Evolutionary conservation across 2,329 filamentous ascomycete genomes (phyloP).

Genomic region (Aspergillus sp.): DNA sequence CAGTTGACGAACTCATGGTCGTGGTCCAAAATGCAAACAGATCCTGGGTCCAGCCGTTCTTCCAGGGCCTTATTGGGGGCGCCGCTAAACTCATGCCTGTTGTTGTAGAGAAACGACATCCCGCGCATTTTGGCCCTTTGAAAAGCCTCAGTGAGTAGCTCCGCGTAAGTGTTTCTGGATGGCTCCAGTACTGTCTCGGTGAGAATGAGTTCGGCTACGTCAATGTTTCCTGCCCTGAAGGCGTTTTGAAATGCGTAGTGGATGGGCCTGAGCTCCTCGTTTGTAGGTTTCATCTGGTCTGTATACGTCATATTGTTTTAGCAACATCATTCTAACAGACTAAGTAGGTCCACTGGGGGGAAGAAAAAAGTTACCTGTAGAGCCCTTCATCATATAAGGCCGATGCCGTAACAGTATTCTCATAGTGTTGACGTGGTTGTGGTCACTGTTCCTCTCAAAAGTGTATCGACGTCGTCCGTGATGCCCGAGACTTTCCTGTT

Average conservation of each 20-base stretch:
- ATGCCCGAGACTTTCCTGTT: background rate
- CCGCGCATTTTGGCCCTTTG: no score
- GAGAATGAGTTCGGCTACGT: background rate
- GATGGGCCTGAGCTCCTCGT: background rate
- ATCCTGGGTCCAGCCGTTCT: background rate
- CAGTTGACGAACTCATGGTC: background rate
- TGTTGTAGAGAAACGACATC: background rate
- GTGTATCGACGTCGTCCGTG: background rate
- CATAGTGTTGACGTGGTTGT: background rate
- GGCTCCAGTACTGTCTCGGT: background rate
- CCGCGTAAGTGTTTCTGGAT: background rate
- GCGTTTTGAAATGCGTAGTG: background rate
- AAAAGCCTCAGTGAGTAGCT: no score
- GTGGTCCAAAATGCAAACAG: background rate
- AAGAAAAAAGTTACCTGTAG: background rate
- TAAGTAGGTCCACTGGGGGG: background rate
- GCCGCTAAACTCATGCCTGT: background rate
- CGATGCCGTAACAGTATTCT: background rate
- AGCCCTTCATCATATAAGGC: background rate
- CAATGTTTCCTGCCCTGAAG: background rate
- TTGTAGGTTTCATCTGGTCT: background rate
- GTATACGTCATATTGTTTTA: background rate
- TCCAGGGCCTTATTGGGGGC: background rate
- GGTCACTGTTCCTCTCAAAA: background rate
- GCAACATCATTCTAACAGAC: background rate